Evolutionary conservation across 23 red algal species (phyloP).

Genomic region (Gracilaria gracilis): DNA sequence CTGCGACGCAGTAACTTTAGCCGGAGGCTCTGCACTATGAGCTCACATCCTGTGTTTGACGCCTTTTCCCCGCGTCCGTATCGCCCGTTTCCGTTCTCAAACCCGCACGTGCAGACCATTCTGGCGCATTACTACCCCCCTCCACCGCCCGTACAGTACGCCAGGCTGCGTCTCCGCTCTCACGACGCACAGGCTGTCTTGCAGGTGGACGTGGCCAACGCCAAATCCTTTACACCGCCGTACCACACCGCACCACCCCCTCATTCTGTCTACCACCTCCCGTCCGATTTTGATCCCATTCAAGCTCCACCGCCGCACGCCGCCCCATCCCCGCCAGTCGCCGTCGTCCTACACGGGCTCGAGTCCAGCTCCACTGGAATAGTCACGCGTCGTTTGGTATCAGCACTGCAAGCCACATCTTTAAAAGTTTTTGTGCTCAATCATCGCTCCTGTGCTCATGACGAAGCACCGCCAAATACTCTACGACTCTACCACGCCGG

Average conservation of each 20-base stretch:
- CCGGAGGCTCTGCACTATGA: too few relatives aligned
- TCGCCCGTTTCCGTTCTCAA: constrained; percentile 51
- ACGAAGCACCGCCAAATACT: constrained; percentile 51
- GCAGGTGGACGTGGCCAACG: constrained; percentile 75
- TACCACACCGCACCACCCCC: background rate
- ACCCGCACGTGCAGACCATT: constrained; percentile 88
- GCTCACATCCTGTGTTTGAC: background rate
- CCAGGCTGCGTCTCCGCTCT: constrained; percentile 43
- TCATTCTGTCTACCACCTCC: background rate
- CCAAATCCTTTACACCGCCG: background rate
- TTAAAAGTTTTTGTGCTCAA: constrained; percentile 86
- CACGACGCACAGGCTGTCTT: constrained; percentile 59
- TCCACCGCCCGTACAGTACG: constrained; percentile 37
- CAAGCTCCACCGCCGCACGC: background rate
- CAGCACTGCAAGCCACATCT: constrained; percentile 42
- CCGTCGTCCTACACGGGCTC: constrained; percentile 87
- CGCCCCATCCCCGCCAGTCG: constrained; percentile 40
- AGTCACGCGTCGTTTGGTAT: constrained; percentile 73
- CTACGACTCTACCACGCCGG: constrained; percentile 86
- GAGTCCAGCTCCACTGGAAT: constrained; percentile 68
- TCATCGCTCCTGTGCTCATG: constrained; percentile 77
- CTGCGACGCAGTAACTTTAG: too few relatives aligned
- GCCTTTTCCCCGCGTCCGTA: constrained; percentile 10
- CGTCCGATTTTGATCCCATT: background rate
- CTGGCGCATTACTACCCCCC: constrained; percentile 59